These are phyloP conservation scores for Eucalyptus globulus DNA, from an alignment of 345 rosid genomes.

Conservation along the genomic window DNA sequence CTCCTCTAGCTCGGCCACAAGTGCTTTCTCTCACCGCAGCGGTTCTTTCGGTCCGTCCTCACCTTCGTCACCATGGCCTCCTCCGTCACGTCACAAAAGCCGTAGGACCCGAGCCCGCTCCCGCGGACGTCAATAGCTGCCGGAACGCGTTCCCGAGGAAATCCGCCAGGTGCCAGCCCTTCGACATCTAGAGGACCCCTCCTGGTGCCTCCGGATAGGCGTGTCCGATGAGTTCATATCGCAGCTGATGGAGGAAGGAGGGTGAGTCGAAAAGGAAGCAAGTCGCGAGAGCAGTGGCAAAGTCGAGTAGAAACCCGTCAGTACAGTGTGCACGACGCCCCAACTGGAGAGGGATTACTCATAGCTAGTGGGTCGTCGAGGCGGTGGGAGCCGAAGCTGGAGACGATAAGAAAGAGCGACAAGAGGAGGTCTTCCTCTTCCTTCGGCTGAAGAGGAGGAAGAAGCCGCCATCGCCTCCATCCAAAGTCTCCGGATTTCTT, in stretches of 20 bases:
- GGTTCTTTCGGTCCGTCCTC: constrained; percentile 39
- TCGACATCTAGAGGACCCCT: constrained; percentile 44
- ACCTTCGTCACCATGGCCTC: constrained; percentile 62
- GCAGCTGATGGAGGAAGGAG: constrained; percentile 37
- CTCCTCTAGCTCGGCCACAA: constrained; percentile 56
- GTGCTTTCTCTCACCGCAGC: constrained; percentile 65
- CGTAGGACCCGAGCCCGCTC: background rate
- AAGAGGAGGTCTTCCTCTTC: constrained; percentile 13
- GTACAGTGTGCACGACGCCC: constrained; percentile 46
- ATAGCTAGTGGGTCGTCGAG: constrained; percentile 41
- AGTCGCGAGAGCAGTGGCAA: background rate
- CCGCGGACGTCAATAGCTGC: background rate
- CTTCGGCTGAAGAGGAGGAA: constrained; percentile 32
- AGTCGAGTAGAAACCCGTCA: background rate
- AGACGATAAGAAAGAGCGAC: constrained; percentile 51
- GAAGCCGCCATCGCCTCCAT: background rate
- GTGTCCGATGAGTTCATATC: constrained; percentile 71
- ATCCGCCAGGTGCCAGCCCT: constrained; percentile 13
- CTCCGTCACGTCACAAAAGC: constrained; percentile 6
- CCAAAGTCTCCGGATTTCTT: background rate
- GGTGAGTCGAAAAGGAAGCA: background rate
- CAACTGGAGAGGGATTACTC: constrained; percentile 48
- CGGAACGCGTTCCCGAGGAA: background rate
- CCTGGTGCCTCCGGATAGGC: constrained; percentile 40
- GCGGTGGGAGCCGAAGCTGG: constrained; percentile 74